These are phyloP conservation scores for Parafenestella ontariensis DNA, from an alignment of 2,329 filamentous ascomycete genomes.

Conservation along the genomic window DNA sequence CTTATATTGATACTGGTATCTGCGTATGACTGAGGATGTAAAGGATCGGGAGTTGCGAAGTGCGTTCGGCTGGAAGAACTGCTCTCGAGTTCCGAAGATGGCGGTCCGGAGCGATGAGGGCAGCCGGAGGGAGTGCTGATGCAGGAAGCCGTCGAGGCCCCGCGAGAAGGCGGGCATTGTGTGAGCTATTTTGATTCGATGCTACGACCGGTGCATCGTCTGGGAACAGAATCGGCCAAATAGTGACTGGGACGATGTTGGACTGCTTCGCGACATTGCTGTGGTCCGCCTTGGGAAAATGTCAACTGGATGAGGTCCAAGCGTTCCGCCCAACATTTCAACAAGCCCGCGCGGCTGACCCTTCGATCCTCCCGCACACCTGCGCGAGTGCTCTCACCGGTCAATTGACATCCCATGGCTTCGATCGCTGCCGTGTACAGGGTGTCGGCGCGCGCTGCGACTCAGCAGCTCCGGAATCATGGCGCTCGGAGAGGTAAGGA, in stretches of 20 bases:
- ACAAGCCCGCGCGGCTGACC: slow-evolving; percentile 24
- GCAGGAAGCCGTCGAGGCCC: slow-evolving; percentile 37
- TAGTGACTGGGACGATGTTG: not conserved
- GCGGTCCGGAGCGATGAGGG: slow-evolving; percentile 43
- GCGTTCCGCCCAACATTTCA: slow-evolving; percentile 45
- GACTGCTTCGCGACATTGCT: not conserved
- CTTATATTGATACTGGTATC: slow-evolving; percentile 29
- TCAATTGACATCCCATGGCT: slow-evolving; percentile 61
- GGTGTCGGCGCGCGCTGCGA: slow-evolving; percentile 66
- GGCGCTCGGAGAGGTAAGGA: slow-evolving; percentile 65
- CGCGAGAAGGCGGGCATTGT: slow-evolving; percentile 44
- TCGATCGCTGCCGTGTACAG: slow-evolving; percentile 70
- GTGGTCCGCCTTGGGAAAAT: slow-evolving; percentile 15
- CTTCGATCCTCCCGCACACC: slow-evolving; percentile 14
- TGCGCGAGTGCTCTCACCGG: slow-evolving; percentile 20
- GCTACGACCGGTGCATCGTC: slow-evolving; percentile 1
- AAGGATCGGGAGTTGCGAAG: slow-evolving; percentile 27
- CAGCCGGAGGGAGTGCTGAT: slow-evolving; percentile 37
- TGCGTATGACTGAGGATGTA: slow-evolving; percentile 30
- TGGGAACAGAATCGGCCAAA: not conserved
- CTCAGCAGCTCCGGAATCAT: slow-evolving; percentile 61
- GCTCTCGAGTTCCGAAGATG: slow-evolving; percentile 35
- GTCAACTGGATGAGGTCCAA: slow-evolving; percentile 23
- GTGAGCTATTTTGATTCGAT: not conserved
- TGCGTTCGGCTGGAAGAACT: slow-evolving; percentile 23